Base-by-base conservation (phyloP, 768 basidiomycete species). In the Leccinum imitatum region DNA sequence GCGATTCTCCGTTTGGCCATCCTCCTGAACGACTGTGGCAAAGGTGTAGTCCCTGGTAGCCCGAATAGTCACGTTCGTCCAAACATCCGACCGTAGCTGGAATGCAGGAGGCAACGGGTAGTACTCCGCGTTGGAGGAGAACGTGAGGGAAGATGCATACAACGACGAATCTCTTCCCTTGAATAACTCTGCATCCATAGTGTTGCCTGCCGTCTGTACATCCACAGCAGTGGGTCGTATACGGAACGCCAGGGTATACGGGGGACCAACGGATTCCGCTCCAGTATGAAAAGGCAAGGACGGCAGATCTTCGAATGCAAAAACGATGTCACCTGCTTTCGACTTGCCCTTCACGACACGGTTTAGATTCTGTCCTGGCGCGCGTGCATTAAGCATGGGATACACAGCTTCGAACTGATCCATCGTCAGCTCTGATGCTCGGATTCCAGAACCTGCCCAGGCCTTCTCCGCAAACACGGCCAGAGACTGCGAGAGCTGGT, bases 311-410 rank as follows among this genome's bases (percentile, higher is more conserved):
- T 69, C 58, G 50, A 71, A 71, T 7, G 65, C 52, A 41, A 73
- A 78, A 30, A 80, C 70, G 4, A 71, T 39, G 25, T 72, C 68
- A 2, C 72, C 69, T 14, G 64, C 47, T 14, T 27, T 50, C 54
- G 9, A 41, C 3, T 64, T 63, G 15, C 69, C 64, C 54, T 66
- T 41, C n/a, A 78, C 74, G 54, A 66, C 73, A 50, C 78, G 75
- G 51, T 80, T 78, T 13, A 81, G 68, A 56, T 79, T 80, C 67
- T 80, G 78, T 9, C 77, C 78, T 41, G 78, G 79, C 0, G 78
- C 78, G 0, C 67, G 74, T 8, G 72, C 69, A 59, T 79, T 79
- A 41, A 80, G 67, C 0, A 62, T 55, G 10, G 73, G 73, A 57
- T 79, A 80, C 7, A 65, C 70, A 0, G 58, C 56, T 50, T 78